These are phyloP conservation scores for Arthrobotrys megalospora DNA, from an alignment of 2,329 filamentous ascomycete genomes.

Conservation along the genomic window DNA sequence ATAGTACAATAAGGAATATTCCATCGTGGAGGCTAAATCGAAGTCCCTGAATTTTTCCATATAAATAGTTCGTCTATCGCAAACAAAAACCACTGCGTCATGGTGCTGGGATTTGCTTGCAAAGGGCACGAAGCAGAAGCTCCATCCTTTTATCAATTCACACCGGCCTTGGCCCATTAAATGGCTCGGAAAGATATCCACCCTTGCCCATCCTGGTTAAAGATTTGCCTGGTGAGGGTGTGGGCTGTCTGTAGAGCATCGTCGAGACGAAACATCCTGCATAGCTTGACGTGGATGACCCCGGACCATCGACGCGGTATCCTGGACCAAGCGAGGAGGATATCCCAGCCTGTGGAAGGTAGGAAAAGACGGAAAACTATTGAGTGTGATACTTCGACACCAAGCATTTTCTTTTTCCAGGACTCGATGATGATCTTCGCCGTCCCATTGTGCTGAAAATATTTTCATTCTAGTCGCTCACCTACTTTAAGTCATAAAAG, in stretches of 20 bases:
- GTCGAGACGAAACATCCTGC: slow-evolving; percentile 60
- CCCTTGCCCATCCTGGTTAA: slow-evolving; percentile 40
- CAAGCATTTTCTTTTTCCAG: slow-evolving; percentile 43
- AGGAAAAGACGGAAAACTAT: slow-evolving; percentile 54
- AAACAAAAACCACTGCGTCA: slow-evolving; percentile 54
- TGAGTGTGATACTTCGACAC: slow-evolving; percentile 31
- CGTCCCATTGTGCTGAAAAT: slow-evolving; percentile 33
- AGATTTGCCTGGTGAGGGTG: slow-evolving; percentile 46
- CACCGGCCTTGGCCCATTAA: slow-evolving; percentile 45
- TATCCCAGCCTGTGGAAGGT: slow-evolving; percentile 59
- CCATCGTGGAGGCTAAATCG: slow-evolving; percentile 58
- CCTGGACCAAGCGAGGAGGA: slow-evolving; percentile 61
- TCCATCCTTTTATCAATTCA: slow-evolving; percentile 49
- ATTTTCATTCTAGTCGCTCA: slow-evolving; percentile 17
- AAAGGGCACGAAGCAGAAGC: slow-evolving; percentile 54
- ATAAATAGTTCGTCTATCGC: slow-evolving; percentile 55
- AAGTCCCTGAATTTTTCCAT: slow-evolving; percentile 44
- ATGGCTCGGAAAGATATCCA: slow-evolving; percentile 59
- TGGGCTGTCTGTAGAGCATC: slow-evolving; percentile 54
- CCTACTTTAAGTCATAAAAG: background rate
- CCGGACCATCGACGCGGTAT: slow-evolving; percentile 47
- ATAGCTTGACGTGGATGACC: slow-evolving; percentile 56
- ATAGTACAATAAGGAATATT: slow-evolving; percentile 58
- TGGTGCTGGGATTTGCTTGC: slow-evolving; percentile 39
- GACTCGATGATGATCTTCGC: slow-evolving; percentile 49